Evolutionary conservation across 148 eudicot species (phyloP), one percentile per base, ranked within the genome.

Genomic region (Bassia scoparia): DNA sequence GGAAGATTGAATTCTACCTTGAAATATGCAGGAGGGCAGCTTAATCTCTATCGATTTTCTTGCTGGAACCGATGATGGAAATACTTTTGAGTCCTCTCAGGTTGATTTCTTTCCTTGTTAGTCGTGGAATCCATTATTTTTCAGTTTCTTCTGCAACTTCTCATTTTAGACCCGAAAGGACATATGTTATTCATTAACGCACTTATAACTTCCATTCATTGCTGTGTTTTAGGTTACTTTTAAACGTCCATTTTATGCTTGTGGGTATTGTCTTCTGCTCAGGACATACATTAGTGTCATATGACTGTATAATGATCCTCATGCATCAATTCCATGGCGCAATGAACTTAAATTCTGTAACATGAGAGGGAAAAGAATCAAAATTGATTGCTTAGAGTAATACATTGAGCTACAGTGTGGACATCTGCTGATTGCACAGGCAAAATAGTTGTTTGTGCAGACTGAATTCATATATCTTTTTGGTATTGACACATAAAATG

Each of bases 81-180:
- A 72, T 67, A 82, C 86, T 70, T 93, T 93, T 84, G 86, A 86
- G 74, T 75, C 84, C 79, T 88, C 96, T 41, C 98, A 88, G 92
- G 92, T 88, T 75, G 82, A 75, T 52, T n/a, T 64, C 33, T 53
- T 34, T 54, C 34, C 50, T 62, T 18, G n/a, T 43, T 61, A 68
- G 18, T 29, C 11, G n/a, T 9, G 16, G 55, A 74, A 50, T 56
- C 21, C 33, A 53, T 74, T 26, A 58, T 63, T 24, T 44, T 59
- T 56, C 13, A 16, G 53, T 30, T 48, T 20, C 58, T 63, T 66
- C 24, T 56, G 34, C 21, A 61, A 79, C 38, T 0, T 9, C 52
- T 37, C 21, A 65, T 3, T 53, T 54, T 2, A 34, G 31, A 46
- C 52, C 33, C 53, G 29, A 30, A 75, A 27, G 27, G 54, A 38